These are phyloP conservation scores for Pestalotiopsis sp. DNA, from an alignment of 2,329 filamentous ascomycete species.

Conservation along the genomic window DNA sequence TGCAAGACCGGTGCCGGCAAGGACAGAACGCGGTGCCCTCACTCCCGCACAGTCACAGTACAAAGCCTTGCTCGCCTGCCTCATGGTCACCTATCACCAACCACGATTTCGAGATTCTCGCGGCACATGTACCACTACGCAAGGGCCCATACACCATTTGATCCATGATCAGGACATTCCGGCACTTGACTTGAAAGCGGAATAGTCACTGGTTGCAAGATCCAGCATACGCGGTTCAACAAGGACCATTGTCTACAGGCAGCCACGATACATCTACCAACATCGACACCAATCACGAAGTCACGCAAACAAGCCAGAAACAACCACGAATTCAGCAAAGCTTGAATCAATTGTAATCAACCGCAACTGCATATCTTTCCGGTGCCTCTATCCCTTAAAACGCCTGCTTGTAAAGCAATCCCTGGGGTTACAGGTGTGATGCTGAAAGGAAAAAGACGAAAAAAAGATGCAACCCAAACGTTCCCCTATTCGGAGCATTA, in stretches of 20 bases:
- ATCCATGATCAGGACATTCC: not conserved
- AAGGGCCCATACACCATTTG: not conserved
- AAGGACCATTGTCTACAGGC: not conserved
- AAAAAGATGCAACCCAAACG: constrained; percentile 9
- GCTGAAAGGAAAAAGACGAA: constrained; percentile 8
- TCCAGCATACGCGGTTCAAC: not conserved
- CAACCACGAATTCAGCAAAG: not conserved
- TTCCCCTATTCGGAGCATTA: not conserved
- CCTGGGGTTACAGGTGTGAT: constrained; percentile 18
- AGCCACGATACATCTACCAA: not conserved
- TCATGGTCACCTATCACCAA: not conserved
- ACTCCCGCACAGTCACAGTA: not conserved
- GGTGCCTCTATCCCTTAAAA: constrained; percentile 32
- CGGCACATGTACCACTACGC: not conserved
- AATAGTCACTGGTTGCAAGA: not conserved
- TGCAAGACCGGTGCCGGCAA: not conserved
- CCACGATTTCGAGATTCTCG: not conserved
- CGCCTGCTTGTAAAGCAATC: constrained; percentile 30
- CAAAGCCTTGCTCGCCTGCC: not conserved
- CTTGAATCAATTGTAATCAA: constrained; percentile 15
- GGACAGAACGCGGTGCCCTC: not conserved
- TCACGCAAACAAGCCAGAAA: not conserved
- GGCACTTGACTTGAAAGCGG: not conserved
- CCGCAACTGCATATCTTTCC: constrained; percentile 23
- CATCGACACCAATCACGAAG: not conserved